Evolutionary conservation across 805 yeast species (phyloP), one percentile per base, ranked within the genome.

Genomic region (Ogataea thermomethanolica): DNA sequence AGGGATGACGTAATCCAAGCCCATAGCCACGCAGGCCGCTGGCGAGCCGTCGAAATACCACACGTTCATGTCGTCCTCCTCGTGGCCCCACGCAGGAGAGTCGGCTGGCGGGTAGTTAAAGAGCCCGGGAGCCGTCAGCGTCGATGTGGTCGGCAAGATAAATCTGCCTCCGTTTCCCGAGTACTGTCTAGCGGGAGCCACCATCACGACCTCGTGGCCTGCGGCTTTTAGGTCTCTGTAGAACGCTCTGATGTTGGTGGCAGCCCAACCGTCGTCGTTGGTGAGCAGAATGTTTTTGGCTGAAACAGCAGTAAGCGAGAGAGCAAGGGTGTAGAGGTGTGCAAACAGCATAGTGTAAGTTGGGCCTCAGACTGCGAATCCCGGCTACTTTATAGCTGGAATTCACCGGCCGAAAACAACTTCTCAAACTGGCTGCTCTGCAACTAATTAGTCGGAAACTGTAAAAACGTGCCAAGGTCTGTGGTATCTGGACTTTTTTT

Each of bases 31-130:
- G 54, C 70, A 70, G 10, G 76, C 66, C 32, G 78, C 74, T 43
- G 80, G 80, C 12, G 79, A 71, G 45, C 76, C 79, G 49, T 73
- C 71, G 63, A 74, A 72, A 56, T 74, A 74, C 79, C 79, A 74
- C 46, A 70, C 58, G 44, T 70, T 65, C 37, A 50, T 43, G 51
- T 71, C 73, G 33, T 36, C 35, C 9, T 32, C 58, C 46, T 75
- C 79, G 44, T 71, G 72, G 34, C 78, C 80, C 79, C 79, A 76
- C 20, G 78, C 66, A 45, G 78, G 76, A 20, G 67, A 65, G 27
- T 80, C 81, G 1, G 55, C 59, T 44, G 66, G 64, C 44, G 68
- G 71, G 55, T 73, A 73, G 26, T 54, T 56, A 49, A 75, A 76
- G 43, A 69, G 73, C 37, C 74, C 79, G 45, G 73, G 69, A 12